Evolutionary conservation across 768 basidiomycete species (phyloP), one percentile per base, ranked within the genome.

Genomic region (Cubamyces sp.): DNA sequence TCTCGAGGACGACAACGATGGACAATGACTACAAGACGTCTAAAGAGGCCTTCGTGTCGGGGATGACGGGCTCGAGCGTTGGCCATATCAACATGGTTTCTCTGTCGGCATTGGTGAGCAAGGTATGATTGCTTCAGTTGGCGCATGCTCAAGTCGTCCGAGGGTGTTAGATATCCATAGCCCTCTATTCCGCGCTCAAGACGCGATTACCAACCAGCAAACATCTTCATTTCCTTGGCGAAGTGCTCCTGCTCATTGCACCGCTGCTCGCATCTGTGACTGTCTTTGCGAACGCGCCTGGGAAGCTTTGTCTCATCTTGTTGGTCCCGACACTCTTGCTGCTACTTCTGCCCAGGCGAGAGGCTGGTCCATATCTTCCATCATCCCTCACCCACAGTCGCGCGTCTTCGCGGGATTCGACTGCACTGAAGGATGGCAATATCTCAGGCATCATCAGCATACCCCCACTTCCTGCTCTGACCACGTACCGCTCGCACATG

Each of bases 401-500:
- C n/a, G 53, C 60, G 34, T 60, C 68, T 15, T 64, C 63, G 8
- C 47, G 63, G 7, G 57, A 60, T 16, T 3, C 58, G 16, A 64
- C 28, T n/a, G 41, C 49, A 4, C 26, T 41, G 1, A 21, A 23
- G 34, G 43, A 60, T 26, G 30, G 55, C 16, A 47, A 60, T 14
- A 30, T 52, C 5, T 41, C 26, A 5, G 5, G 54, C 5, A 49
- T 25, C 28, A 57, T 51, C 39, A 45, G 54, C 15, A 61, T 71
- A 28, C 65, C 78, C n/a, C 82, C 81, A 1, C 75, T 94, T 48
- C 85, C 93, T 0, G 88, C 93, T 42, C 73, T 99, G 58, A 92
- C 94, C 12, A 84, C 88, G 0, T 98, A 96, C 72, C 81, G 97
- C 47, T 87, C 95, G 3, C 92, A 97, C 70, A 96, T 98, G 95